A percentile compares a stretch with the other conserved stretches of the same genome.
These are phyloP conservation scores for Tricholoma bakamatsutake DNA, from an alignment of 768 basidiomycete species.

Conservation along the genomic window DNA sequence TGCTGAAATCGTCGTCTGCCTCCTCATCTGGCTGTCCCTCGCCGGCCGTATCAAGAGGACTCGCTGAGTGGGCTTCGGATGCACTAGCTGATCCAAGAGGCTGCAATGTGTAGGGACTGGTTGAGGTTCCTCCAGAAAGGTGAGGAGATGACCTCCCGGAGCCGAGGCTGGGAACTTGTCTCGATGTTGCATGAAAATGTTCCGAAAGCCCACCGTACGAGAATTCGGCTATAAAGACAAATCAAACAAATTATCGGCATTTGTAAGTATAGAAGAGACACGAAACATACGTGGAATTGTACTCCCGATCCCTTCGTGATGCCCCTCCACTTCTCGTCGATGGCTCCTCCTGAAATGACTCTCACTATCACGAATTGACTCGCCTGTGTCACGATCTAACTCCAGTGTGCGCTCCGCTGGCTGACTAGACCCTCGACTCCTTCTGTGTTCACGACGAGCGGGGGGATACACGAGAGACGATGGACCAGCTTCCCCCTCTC, in stretches of 20 bases:
- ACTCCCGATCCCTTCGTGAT: background rate
- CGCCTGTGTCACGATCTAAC: slow-evolving; percentile 9
- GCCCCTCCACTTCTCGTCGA: background rate
- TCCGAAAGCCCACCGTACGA: background rate
- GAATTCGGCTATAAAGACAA: background rate
- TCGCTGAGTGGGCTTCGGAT: slow-evolving; percentile 14
- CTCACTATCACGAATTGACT: background rate
- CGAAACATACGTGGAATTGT: background rate
- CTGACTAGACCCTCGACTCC: slow-evolving; percentile 17
- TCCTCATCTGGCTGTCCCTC: slow-evolving; percentile 18
- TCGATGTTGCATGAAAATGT: background rate
- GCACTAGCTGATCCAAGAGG: slow-evolving; percentile 7
- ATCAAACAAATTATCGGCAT: background rate
- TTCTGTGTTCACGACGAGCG: slow-evolving; percentile 13
- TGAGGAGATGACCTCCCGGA: slow-evolving; percentile 6
- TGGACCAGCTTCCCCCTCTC: slow-evolving; percentile 41
- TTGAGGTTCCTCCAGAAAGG: slow-evolving; percentile 1
- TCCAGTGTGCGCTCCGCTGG: slow-evolving; percentile 16
- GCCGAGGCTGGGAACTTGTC: slow-evolving; percentile 1
- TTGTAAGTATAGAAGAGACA: background rate
- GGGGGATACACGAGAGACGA: slow-evolving; percentile 28
- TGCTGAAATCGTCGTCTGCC: slow-evolving; percentile 16
- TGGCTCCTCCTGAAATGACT: background rate
- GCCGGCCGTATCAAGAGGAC: slow-evolving; percentile 16
- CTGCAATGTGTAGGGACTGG: slow-evolving; percentile 4